phyloP scores from a whole-genome alignment of 345 rosid genomes.

The Stellera chamaejasme region DNA sequence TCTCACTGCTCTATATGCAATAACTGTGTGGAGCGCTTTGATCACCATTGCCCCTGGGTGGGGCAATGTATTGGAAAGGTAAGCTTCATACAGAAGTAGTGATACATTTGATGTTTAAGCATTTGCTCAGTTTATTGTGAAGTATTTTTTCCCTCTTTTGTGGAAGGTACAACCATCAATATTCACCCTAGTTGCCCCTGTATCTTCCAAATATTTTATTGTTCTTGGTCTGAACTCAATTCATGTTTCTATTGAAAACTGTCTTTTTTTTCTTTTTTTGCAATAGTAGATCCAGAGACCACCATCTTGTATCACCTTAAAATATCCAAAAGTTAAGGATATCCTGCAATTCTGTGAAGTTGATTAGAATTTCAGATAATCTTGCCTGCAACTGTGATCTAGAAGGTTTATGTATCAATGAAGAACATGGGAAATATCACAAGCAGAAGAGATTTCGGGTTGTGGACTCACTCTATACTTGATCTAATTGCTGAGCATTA shows the following conservation, averaged over 20 bases:
- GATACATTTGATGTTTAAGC: background rate
- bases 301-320: no score
- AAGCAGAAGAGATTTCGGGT: no score
- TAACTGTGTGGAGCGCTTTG: constrained; percentile 90
- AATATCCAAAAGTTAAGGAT: no score
- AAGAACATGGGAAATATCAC: no score
- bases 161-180: no score
- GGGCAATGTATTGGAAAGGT: constrained; percentile 98
- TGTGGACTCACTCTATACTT: no score
- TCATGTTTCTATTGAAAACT: background rate
- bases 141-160: background rate
- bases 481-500: no score
- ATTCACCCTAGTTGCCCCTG: background rate
- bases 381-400: no score
- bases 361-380: no score
- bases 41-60: constrained; percentile 99
- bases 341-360: no score
- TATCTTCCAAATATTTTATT: background rate
- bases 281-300: background rate
- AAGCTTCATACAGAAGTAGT: constrained; percentile 2
- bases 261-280: background rate
- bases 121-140: background rate
- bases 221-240: background rate
- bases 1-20: constrained; percentile 95
- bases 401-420: no score